phyloP scores from a whole-genome alignment of 2,329 filamentous ascomycete genomes.

The Fusarium stilboides region DNA sequence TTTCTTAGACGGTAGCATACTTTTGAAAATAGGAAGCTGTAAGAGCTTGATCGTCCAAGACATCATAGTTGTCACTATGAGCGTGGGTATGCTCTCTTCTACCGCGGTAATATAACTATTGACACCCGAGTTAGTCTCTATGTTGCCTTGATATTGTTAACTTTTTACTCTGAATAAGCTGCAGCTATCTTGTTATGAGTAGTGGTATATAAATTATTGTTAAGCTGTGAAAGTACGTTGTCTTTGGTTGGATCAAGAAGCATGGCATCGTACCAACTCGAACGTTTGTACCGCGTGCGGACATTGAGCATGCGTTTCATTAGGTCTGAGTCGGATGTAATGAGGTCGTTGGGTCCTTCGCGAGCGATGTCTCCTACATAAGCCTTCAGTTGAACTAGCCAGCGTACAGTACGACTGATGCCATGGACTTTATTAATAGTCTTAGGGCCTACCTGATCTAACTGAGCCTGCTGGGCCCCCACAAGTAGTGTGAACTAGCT shows the following conservation, averaged over 20 bases:
- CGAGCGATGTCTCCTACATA: neutral
- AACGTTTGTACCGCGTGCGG: neutral
- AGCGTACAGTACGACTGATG: too few species aligned
- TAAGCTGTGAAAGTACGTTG: neutral
- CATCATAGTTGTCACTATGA: neutral
- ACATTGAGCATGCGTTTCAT: slow-evolving; percentile 3
- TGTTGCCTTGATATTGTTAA: fast-evolving
- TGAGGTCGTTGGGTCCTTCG: neutral
- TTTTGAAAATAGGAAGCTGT: neutral
- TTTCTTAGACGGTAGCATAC: neutral
- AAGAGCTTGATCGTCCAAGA: neutral
- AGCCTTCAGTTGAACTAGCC: too few species aligned
- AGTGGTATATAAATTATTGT: neutral
- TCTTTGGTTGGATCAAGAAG: neutral
- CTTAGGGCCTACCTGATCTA: too few species aligned
- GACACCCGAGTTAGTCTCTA: neutral
- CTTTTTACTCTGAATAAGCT: neutral
- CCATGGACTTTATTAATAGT: too few species aligned
- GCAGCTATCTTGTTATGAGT: neutral
- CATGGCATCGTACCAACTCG: neutral
- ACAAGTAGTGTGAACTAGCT: too few species aligned
- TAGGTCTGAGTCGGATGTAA: neutral
- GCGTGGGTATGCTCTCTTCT: neutral
- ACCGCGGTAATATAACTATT: neutral
- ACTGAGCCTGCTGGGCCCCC: too few species aligned